Conservation (phyloP, 305 asterid genomes). For the Fraxinus sp. region DNA sequence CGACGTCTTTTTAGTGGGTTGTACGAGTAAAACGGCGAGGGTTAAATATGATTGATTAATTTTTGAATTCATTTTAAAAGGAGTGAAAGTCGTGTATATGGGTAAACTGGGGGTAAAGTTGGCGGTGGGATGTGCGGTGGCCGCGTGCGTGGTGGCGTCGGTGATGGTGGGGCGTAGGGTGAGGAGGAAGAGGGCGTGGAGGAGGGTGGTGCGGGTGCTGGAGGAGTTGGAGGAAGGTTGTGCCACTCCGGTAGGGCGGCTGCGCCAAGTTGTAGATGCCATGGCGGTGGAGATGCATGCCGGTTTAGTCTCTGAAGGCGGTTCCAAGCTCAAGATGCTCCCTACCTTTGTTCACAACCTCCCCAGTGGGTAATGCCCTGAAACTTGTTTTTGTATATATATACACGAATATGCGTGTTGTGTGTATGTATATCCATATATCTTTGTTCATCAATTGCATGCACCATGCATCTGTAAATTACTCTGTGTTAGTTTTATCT, state of each 20-base stretch:
- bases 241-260: constrained; percentile 62
- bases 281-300: constrained; percentile 98
- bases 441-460: neutral
- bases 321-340: constrained; percentile 86
- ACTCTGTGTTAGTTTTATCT: neutral
- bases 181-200: constrained; percentile 63
- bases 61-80: constrained; percentile 22
- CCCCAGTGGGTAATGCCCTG: constrained; percentile 65
- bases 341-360: constrained; percentile 66
- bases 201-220: constrained; percentile 52
- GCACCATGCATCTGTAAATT: neutral
- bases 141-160: constrained; percentile 64
- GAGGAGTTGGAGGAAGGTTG: constrained; percentile 74
- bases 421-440: neutral
- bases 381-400: neutral
- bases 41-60: constrained; percentile 40
- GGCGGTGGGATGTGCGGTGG: constrained; percentile 73
- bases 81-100: constrained; percentile 30
- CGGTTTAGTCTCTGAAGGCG: constrained; percentile 90
- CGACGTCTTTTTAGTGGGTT: neutral
- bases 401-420: neutral
- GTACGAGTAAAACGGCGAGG: constrained; percentile 15
- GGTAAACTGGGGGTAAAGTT: constrained; percentile 62
- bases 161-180: constrained; percentile 59
- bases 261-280: constrained; percentile 83